Base-by-base conservation (phyloP, 257 asterid genomes). In the Primulina huaijiensis region DNA sequence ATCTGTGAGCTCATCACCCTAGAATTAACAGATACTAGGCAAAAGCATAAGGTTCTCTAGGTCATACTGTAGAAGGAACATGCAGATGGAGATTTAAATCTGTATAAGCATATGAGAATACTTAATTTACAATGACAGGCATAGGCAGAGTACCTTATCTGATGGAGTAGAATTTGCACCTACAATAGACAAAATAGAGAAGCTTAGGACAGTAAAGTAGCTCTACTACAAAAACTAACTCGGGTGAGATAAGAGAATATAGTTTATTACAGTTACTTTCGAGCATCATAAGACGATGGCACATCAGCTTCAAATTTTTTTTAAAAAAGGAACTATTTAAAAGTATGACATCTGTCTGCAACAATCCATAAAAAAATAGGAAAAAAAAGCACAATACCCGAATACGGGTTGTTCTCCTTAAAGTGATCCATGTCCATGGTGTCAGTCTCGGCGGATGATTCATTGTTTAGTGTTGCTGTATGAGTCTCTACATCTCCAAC, bases 401-500 rank as follows among this genome's bases (percentile, higher is more conserved):
- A 72, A 56, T 63, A 68, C 40, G 38, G 74, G 55, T 75, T 74
- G 74, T 75, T 87, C 71, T 77, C 83, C 64, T 71, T 82, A 9
- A 70, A 64, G 27, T 68, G 73, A 75, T 79, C 84, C 76, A 84
- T 77, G 60, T 83, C 88, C 89, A 86, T 72, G 70, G 83, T 78
- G 79, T 79, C 82, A 23, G 92, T 90, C 62, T 88, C 97, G 71
- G 96, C 92, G 8, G 92, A 88, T n/a, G 92, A 85, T 60, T 88
- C 97, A 69, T 84, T 82, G 76, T 63, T 82, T 60, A 68, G 29
- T 64, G 77, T 74, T 69, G 31, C 75, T 72, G 77, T 76, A 30
- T 75, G 68, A 62, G 60, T 73, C 60, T 74, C 67, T 37, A 67
- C 65, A 72, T 69, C 69, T 67, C 74, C 76, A 64, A 52, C 16